Percentiles rank a stretch among this genome's conserved stretches.
Evolutionary conservation across 1,284 basidiomycete species (phyloP).

Genomic region (Chondrostereum purpureum): DNA sequence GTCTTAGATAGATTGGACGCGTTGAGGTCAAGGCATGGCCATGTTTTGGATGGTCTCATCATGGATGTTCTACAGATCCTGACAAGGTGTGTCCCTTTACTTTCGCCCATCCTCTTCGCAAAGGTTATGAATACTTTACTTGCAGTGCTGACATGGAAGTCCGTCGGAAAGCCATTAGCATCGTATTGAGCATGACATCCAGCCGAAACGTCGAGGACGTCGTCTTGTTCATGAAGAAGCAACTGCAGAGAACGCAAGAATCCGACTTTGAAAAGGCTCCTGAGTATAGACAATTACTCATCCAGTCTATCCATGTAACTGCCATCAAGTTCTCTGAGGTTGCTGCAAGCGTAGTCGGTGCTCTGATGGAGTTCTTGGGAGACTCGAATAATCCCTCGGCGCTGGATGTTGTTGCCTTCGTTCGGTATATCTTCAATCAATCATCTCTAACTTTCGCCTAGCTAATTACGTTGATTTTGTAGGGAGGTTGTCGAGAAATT

Average conservation of each 20-base stretch:
- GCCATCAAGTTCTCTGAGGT: slow-evolving; percentile 99
- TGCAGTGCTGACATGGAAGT: slow-evolving; percentile 93
- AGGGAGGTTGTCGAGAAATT: slow-evolving; percentile 98
- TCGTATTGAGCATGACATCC: slow-evolving; percentile 92
- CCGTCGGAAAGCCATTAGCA: slow-evolving; percentile 84
- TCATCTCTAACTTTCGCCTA: not conserved
- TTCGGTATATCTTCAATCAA: slow-evolving; percentile 44
- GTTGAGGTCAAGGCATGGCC: slow-evolving; percentile 83
- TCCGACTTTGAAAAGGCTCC: slow-evolving; percentile 83
- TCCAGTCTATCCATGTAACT: slow-evolving; percentile 95
- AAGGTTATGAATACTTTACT: not conserved
- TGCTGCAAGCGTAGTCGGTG: slow-evolving; percentile 92
- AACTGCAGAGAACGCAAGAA: slow-evolving; percentile 89
- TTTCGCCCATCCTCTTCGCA: slow-evolving; percentile 1
- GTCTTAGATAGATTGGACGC: slow-evolving; percentile 90
- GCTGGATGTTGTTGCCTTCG: slow-evolving; percentile 93
- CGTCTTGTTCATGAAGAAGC: slow-evolving; percentile 95
- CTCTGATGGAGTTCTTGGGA: slow-evolving; percentile 97
- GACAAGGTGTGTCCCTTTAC: slow-evolving; percentile 47
- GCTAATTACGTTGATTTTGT: slow-evolving; percentile 1
- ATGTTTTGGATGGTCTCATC: slow-evolving; percentile 86
- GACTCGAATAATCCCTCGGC: slow-evolving; percentile 95
- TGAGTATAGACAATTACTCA: slow-evolving; percentile 94
- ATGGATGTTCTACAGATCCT: slow-evolving; percentile 96
- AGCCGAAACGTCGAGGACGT: slow-evolving; percentile 98